Evolutionary conservation across 1,284 basidiomycete species (phyloP), one percentile per base, ranked within the genome.

Genomic region (Melampsora americana): DNA sequence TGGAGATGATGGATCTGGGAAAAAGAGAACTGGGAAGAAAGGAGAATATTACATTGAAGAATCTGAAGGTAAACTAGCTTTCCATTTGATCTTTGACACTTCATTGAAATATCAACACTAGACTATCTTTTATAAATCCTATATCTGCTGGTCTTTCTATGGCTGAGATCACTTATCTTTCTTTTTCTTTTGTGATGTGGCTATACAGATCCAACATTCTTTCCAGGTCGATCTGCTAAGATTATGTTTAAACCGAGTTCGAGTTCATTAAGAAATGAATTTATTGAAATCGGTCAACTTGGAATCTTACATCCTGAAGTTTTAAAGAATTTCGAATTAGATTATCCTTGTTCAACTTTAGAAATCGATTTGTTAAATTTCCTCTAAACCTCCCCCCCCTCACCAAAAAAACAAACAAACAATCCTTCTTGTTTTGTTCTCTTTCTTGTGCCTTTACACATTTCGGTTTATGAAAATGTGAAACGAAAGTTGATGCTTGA

Each of bases 361-460:
- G 96, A 99, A 86, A 93, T 99, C 83, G 90, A 90, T 66, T 86
- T 99, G 66, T 93, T 96, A 84, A 90, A 90, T 18, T 93, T 99
- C 87, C 89, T 93, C 84, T 93, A 91, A 84, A 60, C 9, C 6
- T 18, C 1, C 32, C 50, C 53, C 35, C 9, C 53, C 32, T 11
- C 32, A 26, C 65, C 35, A 26, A 26, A 53, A 48, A 50, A 23
- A 69, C 59, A 66, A 30, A 5, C 3, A 23, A 5, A 23, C n/a
- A 74, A 28, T 26, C 9, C 3, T 35, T 4, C 35, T 35, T 35
- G 3, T 35, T 9, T 35, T 35, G 35, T 35, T 35, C 9, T 35
- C 9, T 9, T 35, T 9, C 9, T 35, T 9, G 3, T 35, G 35
- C 35, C 3, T 35, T 35, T 35, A 35, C 5, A 9, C 35, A 35